Evolutionary conservation across 2,329 filamentous ascomycete species (phyloP).

Genomic region (Chaetomium sp.): DNA sequence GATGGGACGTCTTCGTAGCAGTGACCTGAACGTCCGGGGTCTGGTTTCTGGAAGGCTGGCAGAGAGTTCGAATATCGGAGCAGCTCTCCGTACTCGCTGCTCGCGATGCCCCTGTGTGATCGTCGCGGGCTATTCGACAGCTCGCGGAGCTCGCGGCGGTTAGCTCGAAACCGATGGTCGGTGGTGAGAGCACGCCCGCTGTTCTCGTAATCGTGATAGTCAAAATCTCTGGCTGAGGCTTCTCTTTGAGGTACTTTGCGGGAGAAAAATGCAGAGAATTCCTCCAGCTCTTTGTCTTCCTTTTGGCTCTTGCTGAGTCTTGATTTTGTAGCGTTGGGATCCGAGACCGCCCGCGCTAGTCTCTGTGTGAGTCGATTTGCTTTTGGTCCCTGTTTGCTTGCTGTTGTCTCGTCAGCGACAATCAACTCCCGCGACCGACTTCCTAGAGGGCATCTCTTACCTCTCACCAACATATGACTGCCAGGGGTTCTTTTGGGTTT

Average conservation of each 20-base stretch:
- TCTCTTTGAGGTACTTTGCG: neutral
- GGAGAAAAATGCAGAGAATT: constrained; percentile 33
- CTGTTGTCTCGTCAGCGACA: constrained; percentile 1
- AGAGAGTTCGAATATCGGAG: neutral
- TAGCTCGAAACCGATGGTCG: neutral
- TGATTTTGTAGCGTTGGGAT: neutral
- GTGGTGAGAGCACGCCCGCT: neutral
- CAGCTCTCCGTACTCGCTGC: neutral
- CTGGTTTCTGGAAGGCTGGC: neutral
- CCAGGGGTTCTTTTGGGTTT: neutral
- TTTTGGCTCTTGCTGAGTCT: constrained; percentile 22
- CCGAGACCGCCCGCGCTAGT: neutral
- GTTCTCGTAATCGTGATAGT: neutral
- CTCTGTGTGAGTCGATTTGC: neutral
- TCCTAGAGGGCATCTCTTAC: neutral
- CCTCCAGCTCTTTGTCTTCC: constrained; percentile 30
- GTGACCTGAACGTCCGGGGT: neutral
- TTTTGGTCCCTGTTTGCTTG: neutral
- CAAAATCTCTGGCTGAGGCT: neutral
- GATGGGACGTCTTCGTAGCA: neutral
- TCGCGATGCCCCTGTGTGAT: neutral
- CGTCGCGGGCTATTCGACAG: neutral
- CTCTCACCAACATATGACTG: neutral
- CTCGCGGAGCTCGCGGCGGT: neutral
- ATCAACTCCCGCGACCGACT: too few relatives aligned